Percentiles rank a stretch among this genome's conserved stretches.
These are phyloP conservation scores for Acer campestre DNA, from an alignment of 345 rosid genomes.

Conservation along the genomic window DNA sequence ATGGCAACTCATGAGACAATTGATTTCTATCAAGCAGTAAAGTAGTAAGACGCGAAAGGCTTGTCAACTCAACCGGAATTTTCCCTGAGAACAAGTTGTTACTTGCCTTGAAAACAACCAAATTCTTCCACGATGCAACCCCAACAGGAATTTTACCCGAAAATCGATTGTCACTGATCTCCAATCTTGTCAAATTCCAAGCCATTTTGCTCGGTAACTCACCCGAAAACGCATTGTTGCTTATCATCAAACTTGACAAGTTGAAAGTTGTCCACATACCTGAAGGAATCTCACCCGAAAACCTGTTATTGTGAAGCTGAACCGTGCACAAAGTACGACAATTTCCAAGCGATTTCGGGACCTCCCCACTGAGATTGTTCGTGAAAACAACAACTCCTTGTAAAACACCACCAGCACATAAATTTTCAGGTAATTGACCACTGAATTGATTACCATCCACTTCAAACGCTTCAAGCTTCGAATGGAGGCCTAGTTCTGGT, in stretches of 20 bases:
- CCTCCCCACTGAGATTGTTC: slow-evolving; percentile 66
- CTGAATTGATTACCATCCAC: slow-evolving; percentile 61
- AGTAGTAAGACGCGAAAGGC: slow-evolving; percentile 43
- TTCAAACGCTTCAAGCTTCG: slow-evolving; percentile 64
- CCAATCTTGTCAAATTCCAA: slow-evolving; percentile 69
- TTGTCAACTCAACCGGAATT: slow-evolving; percentile 61
- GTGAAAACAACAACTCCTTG: slow-evolving; percentile 59
- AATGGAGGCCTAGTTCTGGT: slow-evolving; percentile 62
- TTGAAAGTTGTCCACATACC: slow-evolving; percentile 63
- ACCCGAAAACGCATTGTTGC: slow-evolving; percentile 74
- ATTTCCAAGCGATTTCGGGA: slow-evolving; percentile 67
- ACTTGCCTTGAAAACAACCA: slow-evolving; percentile 60
- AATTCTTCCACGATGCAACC: slow-evolving; percentile 52
- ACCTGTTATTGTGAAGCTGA: slow-evolving; percentile 67
- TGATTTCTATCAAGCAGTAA: slow-evolving; percentile 61
- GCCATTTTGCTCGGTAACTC: slow-evolving; percentile 56
- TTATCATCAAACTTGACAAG: slow-evolving; percentile 53
- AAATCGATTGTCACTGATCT: slow-evolving; percentile 67
- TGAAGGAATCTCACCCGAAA: slow-evolving; percentile 77
- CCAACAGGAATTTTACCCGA: slow-evolving; percentile 68
- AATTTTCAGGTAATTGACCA: slow-evolving; percentile 65
- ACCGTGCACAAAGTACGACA: slow-evolving; percentile 55
- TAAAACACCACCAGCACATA: slow-evolving; percentile 66
- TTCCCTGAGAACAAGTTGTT: slow-evolving; percentile 69
- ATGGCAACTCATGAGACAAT: slow-evolving; percentile 69